Percentiles rank a stretch among this genome's conserved stretches.
Conservation (phyloP, 441 rosid species). For the Erodium trifolium region DNA sequence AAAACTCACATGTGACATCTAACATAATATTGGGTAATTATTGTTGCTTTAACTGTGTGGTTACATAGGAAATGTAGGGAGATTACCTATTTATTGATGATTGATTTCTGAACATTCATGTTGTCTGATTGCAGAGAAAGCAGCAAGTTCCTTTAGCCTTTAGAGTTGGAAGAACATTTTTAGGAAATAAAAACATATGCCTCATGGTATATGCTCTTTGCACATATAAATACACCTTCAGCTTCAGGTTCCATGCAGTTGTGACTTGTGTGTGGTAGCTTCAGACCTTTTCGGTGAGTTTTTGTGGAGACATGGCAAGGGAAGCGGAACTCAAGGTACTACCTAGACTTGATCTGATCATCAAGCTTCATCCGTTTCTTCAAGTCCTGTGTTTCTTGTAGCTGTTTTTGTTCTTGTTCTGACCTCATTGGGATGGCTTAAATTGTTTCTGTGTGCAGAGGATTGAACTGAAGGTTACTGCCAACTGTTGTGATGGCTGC, state of each 20-base stretch:
- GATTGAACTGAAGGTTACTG: slow-evolving; percentile 42
- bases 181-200: not conserved
- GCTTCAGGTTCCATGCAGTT: not conserved
- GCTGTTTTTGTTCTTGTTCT: not conserved
- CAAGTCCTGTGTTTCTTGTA: not conserved
- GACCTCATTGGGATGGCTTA: not conserved
- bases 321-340: slow-evolving; percentile 37
- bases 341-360: no score
- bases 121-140: not conserved
- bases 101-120: not conserved
- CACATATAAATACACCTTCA: not conserved
- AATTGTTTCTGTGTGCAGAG: not conserved
- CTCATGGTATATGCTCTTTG: not conserved
- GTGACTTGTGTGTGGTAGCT: not conserved
- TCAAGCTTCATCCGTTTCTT: not conserved
- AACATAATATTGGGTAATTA: no score
- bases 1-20: no score
- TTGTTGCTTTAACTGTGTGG: not conserved
- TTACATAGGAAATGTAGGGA: not conserved
- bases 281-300: not conserved
- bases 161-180: slow-evolving; percentile 1
- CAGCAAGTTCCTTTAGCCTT: not conserved
- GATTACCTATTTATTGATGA: not conserved
- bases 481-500: slow-evolving; percentile 61
- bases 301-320: slow-evolving; percentile 26